Evolutionary conservation across 306 rosid genomes (phyloP), one percentile per base, ranked within the genome.

Genomic region (Begonia loranthoides): DNA sequence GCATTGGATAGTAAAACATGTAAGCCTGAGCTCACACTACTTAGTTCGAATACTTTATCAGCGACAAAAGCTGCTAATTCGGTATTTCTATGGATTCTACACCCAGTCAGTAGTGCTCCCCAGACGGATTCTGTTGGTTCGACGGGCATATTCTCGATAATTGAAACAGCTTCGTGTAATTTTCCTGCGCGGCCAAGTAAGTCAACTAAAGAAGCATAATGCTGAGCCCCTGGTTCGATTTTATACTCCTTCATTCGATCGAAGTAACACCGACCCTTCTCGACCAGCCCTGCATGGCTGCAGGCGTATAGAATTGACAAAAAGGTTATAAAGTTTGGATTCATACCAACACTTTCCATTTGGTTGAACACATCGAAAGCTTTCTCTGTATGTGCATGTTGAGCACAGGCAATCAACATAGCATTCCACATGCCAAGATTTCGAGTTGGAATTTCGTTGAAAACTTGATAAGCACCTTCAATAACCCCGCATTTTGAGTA

Each of bases 391-490:
- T 82, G 92, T 0, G 87, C 73, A 15, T 90, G 97, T 68, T 90
- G 97, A 54, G 95, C 94, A 50, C 81, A 80, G 0, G 80, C 90
- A 39, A 85, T 76, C 43, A 82, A 36, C 94, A 90, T 82, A 1
- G 95, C 88, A 68, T 90, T 90, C 95, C 97, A 90, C 76, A 80
- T 58, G 5, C 97, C 95, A 62, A 90, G 92, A 71, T 82, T 85
- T 70, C 70, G 80, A 1, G 21, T 40, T 2, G 61, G 50, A 47
- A 78, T 41, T 73, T 85, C 95, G 33, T 65, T 50, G 69, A 79
- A 89, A 71, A 76, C 79, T 41, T n/a, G 54, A 49, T 70, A 82
- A 51, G 92, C 87, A 33, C 74, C 80, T 59, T 85, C 86, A 14
- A 90, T 79, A 56, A 66, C 83, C 48, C 94, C 95, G 15, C 94